Conservation (phyloP, 2,329 filamentous ascomycete genomes). For the Zasmidium citrigriseum region DNA sequence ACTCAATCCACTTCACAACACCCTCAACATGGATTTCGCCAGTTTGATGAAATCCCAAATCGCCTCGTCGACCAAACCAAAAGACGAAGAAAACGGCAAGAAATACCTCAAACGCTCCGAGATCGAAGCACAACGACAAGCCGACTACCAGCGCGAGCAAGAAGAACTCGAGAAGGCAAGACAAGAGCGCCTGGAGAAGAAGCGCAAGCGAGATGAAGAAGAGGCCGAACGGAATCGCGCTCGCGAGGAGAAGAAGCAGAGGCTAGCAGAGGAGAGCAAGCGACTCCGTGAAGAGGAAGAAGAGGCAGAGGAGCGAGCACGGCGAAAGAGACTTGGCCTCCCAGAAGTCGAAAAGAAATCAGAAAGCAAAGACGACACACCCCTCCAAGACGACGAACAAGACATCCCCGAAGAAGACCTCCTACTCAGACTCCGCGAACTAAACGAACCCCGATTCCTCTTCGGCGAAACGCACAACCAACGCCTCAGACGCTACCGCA, state of each 20-base stretch:
- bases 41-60: conserved; percentile 92
- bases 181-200: conserved; percentile 68
- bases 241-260: conserved; percentile 79
- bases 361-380: conserved; percentile 37
- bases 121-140: conserved; percentile 77
- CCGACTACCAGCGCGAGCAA: conserved; percentile 81
- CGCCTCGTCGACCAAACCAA: conserved; percentile 63
- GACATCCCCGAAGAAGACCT: conserved; percentile 74
- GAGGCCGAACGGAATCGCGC: conserved; percentile 67
- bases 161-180: conserved; percentile 71
- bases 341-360: conserved; percentile 66
- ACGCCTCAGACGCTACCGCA: conserved; percentile 70
- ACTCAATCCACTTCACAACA: neutral
- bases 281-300: conserved; percentile 70
- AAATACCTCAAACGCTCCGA: conserved; percentile 88
- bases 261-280: conserved; percentile 78
- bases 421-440: conserved; percentile 63
- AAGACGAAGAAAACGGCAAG: conserved; percentile 53
- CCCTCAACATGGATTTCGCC: conserved; percentile 82
- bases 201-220: conserved; percentile 88
- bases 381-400: conserved; percentile 45
- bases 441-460: conserved; percentile 72
- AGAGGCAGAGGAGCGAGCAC: conserved; percentile 68
- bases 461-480: conserved; percentile 80
- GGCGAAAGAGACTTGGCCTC: conserved; percentile 76